Conservation (phyloP, 306 rosid genomes). For the Cicer arietinum region DNA sequence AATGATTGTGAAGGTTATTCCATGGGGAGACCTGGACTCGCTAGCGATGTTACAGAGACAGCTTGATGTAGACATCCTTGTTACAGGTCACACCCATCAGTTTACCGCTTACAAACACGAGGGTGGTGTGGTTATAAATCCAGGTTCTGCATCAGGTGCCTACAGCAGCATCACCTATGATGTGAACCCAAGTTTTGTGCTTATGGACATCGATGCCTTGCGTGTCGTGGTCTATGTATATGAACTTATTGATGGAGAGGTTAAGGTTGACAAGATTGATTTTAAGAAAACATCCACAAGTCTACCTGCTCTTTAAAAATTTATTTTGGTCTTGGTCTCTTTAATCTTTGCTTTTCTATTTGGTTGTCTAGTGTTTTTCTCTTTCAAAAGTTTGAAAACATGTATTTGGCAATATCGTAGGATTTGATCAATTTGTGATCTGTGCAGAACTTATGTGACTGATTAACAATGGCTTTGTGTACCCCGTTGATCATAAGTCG, state of each 20-base stretch:
- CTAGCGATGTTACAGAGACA: slow-evolving; percentile 99
- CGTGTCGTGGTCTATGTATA: slow-evolving; percentile 98
- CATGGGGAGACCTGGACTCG: slow-evolving; percentile 99
- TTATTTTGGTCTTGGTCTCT: slow-evolving; percentile 32
- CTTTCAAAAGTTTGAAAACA: slow-evolving; percentile 39
- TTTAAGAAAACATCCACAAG: slow-evolving; percentile 88
- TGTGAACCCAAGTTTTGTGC: slow-evolving; percentile 96
- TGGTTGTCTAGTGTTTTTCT: slow-evolving; percentile 27
- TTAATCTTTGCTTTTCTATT: slow-evolving; percentile 20
- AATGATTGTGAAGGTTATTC: slow-evolving; percentile 77
- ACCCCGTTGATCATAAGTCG: slow-evolving; percentile 9
- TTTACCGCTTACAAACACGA: slow-evolving; percentile 98
- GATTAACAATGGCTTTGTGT: slow-evolving; percentile 20
- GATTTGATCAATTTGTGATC: slow-evolving; percentile 41
- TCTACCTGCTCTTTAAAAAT: slow-evolving; percentile 66
- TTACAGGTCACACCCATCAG: slow-evolving; percentile 96
- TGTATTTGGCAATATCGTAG: slow-evolving; percentile 40
- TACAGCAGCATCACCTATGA: slow-evolving; percentile 94
- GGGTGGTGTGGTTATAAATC: slow-evolving; percentile 96
- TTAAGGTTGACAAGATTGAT: slow-evolving; percentile 98
- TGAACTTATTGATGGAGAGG: slow-evolving; percentile 96
- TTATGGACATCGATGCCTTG: slow-evolving; percentile 95
- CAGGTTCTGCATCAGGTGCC: slow-evolving; percentile 98
- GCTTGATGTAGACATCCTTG: slow-evolving; percentile 98
- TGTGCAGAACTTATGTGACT: slow-evolving; percentile 27